Base-by-base conservation (phyloP, 2,329 filamentous ascomycete genomes). In the Fusarium hainanense region DNA sequence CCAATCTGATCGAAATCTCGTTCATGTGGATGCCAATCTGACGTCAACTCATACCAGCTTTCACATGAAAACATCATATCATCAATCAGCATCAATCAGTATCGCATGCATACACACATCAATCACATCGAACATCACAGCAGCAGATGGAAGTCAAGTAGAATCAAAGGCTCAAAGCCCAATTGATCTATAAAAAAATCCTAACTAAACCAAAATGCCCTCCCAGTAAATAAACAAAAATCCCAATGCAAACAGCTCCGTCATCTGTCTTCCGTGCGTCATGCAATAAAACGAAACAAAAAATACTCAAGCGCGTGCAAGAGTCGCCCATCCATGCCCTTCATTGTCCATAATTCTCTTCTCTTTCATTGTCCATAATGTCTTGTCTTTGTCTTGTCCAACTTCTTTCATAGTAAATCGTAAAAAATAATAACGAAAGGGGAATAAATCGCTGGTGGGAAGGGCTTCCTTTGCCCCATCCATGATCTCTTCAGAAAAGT, bases 201-300 rank as follows among this genome's bases (percentile, higher is more conserved):
- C 23, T 28, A 27, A 51, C 9, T 25, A 27, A 28, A 48, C 14
- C 28, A 41, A 20, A 42, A 52, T 52, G 14, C 20, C 44, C 5
- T 54, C 43, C 49, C 63, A 56, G 21, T 30, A 7, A 30, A 30
- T 30, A 30, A 54, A 44, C 28, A 63, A 37, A 30, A 58, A 30
- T 41, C 56, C 50, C 47, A 63, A 69, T 69, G 66, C 66, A 69
- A 69, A 69, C 43, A 70, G 56, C 66, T 70, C 62, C 66, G 54
- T 68, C 50, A 49, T 66, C 62, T 67, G 61, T 56, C 60, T 44
- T 69, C 55, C 68, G 64, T 70, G 63, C 58, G 49, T 68, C 62
- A 68, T 69, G 62, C 67, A 68, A 56, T 68, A 54, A 59, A 37
- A 13, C 16, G 27, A 30, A 37, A 27, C 43, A 9, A 41, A n/a